Base-by-base conservation (phyloP, 441 rosid genomes). In the Kokia cookei region DNA sequence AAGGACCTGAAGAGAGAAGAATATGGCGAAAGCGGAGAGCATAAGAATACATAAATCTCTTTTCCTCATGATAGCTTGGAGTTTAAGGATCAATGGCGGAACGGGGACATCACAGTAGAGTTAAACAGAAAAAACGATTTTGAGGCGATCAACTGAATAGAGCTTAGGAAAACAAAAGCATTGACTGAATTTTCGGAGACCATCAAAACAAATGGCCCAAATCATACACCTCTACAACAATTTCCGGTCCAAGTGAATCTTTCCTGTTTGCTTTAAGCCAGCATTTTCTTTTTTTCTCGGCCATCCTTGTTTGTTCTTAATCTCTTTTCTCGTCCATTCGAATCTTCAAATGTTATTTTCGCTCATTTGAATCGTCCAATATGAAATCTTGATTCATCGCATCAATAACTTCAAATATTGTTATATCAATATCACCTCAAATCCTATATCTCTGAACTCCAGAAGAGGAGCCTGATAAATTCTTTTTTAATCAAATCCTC, bases 1-100 rank as follows among this genome's bases (percentile, higher is more conserved):
- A 70, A 45, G 78, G 5, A 90, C 99, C 96, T 91, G 98, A 73
- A 96, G 98, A 77, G 96, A 90, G 91, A 96, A 93, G 93, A 96
- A 93, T 72, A 96, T 88, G 54, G 99, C 97, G 79, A 96, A 91
- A 55, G 97, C 97, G 61, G 91, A 90, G 73, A 93, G 98, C 93
- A 96, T 93, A 74, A 96, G 91, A 78, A 92, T 92, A n/a, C 98
- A 96, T 77, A 94, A 82, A 84, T 96, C 98, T 7, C 98, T 93
- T 84, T 92, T 96, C 93, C 98, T 94, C 99, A 96, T 95, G 42
- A 71, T 61, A 54, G 73, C 5, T 42, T 12, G 65, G 51, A 29
- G 57, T 58, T 15, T 10, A 43, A 42, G 65, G 40, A 59, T 57
- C 60, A 50, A 68, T 68, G 72, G 72, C 27, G 7, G 27, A 69